Conservation (phyloP, 2,329 filamentous ascomycete genomes). For the Ambrosiella beaveri region DNA sequence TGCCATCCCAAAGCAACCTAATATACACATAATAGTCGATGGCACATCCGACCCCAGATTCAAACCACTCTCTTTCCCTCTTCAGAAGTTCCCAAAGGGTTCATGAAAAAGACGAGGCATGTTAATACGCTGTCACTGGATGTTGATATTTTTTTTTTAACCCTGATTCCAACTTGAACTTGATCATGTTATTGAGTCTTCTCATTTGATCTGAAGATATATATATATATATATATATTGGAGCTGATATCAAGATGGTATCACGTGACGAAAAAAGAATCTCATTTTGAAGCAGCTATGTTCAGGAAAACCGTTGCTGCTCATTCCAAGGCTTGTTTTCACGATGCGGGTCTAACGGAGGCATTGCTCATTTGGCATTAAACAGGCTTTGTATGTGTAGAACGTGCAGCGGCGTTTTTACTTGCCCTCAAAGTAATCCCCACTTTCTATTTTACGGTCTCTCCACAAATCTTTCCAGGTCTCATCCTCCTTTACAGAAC, state of each 20-base stretch:
- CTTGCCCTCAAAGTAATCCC: background rate
- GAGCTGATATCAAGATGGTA: background rate
- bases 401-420: background rate
- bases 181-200: background rate
- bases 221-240: background rate
- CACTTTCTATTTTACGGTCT: constrained; percentile 9
- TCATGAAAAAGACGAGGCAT: background rate
- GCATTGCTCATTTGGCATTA: background rate
- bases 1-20: background rate
- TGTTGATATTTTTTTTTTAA: background rate
- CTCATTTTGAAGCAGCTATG: background rate
- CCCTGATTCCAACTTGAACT: too few relatives aligned
- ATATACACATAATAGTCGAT: background rate
- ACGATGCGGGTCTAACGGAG: background rate
- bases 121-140: background rate
- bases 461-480: constrained; percentile 5
- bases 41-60: background rate
- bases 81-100: background rate
- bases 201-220: background rate
- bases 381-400: too few relatives aligned
- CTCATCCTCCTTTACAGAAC: background rate
- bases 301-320: background rate
- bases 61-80: background rate
- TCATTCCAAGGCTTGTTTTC: background rate
- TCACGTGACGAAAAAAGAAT: background rate